Evolutionary conservation across 2,329 filamentous ascomycete species (phyloP), one percentile per base, ranked within the genome.

Genomic region (Pseudonectria foliicola): DNA sequence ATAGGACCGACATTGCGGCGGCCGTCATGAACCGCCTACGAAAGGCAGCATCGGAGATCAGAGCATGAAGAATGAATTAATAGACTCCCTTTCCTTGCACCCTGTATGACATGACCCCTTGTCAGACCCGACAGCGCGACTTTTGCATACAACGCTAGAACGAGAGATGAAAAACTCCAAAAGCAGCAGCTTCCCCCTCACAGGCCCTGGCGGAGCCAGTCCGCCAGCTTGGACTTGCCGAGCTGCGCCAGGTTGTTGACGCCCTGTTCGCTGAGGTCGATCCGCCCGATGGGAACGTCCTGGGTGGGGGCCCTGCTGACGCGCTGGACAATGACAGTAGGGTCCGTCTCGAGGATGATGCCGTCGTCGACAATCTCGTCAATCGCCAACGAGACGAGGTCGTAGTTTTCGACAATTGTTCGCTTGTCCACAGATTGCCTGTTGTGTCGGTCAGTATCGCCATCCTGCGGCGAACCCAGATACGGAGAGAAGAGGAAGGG

Each of bases 371-470:
- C 78, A 43, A 93, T 90, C 64, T 98, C 92, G 62, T 98, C 92
- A 46, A 98, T 85, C 29, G 89, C 86, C 35, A 98, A 77, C 11
- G 88, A 85, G 43, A 95, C 85, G 14, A 96, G 76, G 63, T 96
- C 92, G 71, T 96, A 98, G 75, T 96, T 96, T 67, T 98, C 92
- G 56, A 96, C 82, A 48, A 96, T 88, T 38, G 92, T 96, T 49
- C 92, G 82, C 75, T 95, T 95, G 70, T 98, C 92, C 33, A 93
- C 89, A 24, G 87, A 87, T 74, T 93, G 90, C 64, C 87, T 95
- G 48, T 28, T 18, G 23, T 13, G 25, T n/a, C 6, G 13, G 38
- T 47, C 30, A 48, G 41, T 33, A 23, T 10, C 11, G 13, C 25
- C 13, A 40, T 12, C 25, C 30, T 23, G 29, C 12, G 26, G 16